Percentiles rank a stretch among this genome's conserved stretches.
Conservation (phyloP, 2,329 filamentous ascomycete genomes). For the Nigrograna mackinnonii region DNA sequence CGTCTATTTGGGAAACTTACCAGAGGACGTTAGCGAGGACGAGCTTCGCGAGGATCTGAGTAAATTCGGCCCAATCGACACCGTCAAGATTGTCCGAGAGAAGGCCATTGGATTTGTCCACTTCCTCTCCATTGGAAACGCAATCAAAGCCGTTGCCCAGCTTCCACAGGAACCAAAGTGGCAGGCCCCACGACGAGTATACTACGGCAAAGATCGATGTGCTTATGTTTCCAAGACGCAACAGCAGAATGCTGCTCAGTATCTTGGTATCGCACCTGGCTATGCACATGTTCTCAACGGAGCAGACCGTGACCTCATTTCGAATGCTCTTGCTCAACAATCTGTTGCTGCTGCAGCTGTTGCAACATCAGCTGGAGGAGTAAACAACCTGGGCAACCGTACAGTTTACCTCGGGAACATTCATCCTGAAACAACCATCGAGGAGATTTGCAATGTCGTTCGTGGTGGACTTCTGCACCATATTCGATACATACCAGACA, state of each 20-base stretch:
- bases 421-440: constrained; percentile 96
- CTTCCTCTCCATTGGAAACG: constrained; percentile 95
- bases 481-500: constrained; percentile 98
- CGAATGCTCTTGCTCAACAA: constrained; percentile 93
- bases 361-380: constrained; percentile 92
- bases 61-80: constrained; percentile 96
- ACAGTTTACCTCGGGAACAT: constrained; percentile 99
- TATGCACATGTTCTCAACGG: constrained; percentile 97
- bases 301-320: constrained; percentile 94
- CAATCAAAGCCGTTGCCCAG: constrained; percentile 96
- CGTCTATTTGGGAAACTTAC: constrained; percentile 91
- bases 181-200: constrained; percentile 93
- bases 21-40: constrained; percentile 88
- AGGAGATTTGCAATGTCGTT: constrained; percentile 99
- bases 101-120: constrained; percentile 98
- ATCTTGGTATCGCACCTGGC: constrained; percentile 93
- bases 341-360: constrained; percentile 96
- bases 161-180: constrained; percentile 96
- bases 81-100: constrained; percentile 95
- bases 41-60: constrained; percentile 92
- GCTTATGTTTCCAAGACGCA: constrained; percentile 99
- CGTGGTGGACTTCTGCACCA: constrained; percentile 94
- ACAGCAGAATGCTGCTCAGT: constrained; percentile 98
- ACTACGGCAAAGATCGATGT: constrained; percentile 98
- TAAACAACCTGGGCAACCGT: constrained; percentile 95